Percentiles rank a stretch among this genome's conserved stretches.
These are phyloP conservation scores for Syzygium oleosum DNA, from an alignment of 345 rosid genomes.

Conservation along the genomic window DNA sequence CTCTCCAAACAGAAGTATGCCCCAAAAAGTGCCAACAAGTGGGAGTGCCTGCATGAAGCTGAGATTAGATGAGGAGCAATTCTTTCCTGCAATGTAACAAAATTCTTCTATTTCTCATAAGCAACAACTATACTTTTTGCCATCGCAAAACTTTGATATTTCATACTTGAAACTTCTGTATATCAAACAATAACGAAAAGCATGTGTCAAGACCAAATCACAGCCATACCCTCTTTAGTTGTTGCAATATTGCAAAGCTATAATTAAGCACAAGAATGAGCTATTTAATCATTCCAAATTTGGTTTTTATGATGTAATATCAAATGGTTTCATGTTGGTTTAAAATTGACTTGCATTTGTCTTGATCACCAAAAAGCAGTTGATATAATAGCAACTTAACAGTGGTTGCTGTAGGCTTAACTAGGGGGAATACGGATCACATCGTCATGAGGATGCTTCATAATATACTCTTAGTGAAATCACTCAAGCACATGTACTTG, in stretches of 20 bases:
- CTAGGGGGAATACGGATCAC: neutral
- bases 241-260: neutral
- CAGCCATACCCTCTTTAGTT: neutral
- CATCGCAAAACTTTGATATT: neutral
- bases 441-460: neutral
- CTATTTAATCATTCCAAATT: neutral
- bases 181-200: neutral
- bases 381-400: neutral
- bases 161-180: neutral
- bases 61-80: neutral
- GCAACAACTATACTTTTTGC: neutral
- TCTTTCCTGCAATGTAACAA: neutral
- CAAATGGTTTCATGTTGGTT: neutral
- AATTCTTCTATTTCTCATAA: neutral
- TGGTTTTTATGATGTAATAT: neutral
- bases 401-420: neutral
- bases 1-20: conserved; percentile 62
- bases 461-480: neutral
- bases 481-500: neutral
- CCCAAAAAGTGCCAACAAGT: conserved; percentile 84
- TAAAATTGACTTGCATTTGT: neutral
- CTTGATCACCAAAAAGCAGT: neutral
- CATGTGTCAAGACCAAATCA: neutral
- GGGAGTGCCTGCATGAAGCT: conserved; percentile 63
- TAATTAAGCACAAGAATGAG: neutral